phyloP scores from a whole-genome alignment of 1,284 basidiomycete genomes.

The Singerocomus inundabilis region DNA sequence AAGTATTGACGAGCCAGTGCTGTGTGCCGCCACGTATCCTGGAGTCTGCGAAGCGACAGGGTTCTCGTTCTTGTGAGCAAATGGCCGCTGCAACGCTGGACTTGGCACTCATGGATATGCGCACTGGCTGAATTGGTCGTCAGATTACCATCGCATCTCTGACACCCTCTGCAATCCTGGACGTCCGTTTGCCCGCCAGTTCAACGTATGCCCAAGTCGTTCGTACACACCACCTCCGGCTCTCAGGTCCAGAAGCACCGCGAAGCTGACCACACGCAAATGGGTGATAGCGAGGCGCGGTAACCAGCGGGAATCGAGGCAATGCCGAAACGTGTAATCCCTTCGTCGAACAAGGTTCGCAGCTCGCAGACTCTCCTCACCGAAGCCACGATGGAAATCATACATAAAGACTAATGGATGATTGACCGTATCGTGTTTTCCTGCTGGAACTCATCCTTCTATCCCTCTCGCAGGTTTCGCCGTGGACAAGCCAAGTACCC shows the following conservation, averaged over 20 bases:
- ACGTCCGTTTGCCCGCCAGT: conserved; percentile 5
- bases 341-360: conserved; percentile 19
- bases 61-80: conserved; percentile 7
- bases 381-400: conserved; percentile 35
- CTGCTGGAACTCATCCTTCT: conserved; percentile 12
- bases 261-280: conserved; percentile 15
- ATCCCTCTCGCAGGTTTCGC: conserved; percentile 15
- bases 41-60: conserved; percentile 3
- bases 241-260: conserved; percentile 21
- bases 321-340: conserved; percentile 30
- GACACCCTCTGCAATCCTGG: not conserved
- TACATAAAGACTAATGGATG: conserved; percentile 31
- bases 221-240: not conserved
- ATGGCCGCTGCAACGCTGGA: conserved; percentile 16
- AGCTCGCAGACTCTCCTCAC: conserved; percentile 30
- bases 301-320: conserved; percentile 35
- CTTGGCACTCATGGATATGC: too few relatives aligned
- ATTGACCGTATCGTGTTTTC: conserved; percentile 13
- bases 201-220: not conserved
- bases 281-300: conserved; percentile 31
- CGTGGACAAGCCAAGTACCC: conserved; percentile 11
- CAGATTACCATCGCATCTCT: conserved; percentile 5
- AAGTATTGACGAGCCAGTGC: not conserved
- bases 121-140: not conserved
- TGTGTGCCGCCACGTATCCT: conserved; percentile 6